A percentile compares a stretch with the other conserved stretches of the same genome.
Evolutionary conservation across 345 rosid species (phyloP).

Genomic region (Brassica napus): DNA sequence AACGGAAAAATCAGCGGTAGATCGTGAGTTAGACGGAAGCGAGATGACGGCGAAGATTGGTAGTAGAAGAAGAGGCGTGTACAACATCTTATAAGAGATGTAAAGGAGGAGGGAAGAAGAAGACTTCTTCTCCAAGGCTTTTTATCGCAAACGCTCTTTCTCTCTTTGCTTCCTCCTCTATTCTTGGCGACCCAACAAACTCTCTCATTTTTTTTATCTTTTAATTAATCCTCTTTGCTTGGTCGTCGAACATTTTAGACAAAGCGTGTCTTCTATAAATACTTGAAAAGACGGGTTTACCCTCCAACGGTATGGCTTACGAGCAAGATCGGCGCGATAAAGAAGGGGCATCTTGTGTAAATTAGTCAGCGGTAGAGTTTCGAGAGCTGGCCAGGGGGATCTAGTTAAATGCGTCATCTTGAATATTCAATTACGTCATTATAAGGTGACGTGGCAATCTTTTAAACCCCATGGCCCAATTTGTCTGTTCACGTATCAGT

Average conservation of each 20-base stretch:
- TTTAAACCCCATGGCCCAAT: constrained; percentile 27
- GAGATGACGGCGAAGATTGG: constrained; percentile 22
- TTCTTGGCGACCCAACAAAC: constrained; percentile 35
- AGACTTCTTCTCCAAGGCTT: constrained; percentile 48
- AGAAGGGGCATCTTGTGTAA: constrained; percentile 19
- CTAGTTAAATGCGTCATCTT: constrained; percentile 26
- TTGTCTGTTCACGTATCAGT: constrained; percentile 34
- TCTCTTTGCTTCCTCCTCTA: constrained; percentile 30
- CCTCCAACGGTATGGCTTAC: background rate
- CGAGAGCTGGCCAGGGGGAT: constrained; percentile 8
- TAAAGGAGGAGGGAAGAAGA: constrained; percentile 13
- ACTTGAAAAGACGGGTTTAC: background rate
- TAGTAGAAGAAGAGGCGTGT: background rate
- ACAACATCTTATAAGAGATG: constrained; percentile 6
- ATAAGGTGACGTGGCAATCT: constrained; percentile 25
- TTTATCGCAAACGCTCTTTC: constrained; percentile 36
- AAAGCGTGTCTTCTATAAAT: background rate
- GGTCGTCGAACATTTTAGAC: constrained; percentile 15
- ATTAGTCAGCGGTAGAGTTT: constrained; percentile 20
- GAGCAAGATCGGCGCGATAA: constrained; percentile 21
- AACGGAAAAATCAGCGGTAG: constrained; percentile 9
- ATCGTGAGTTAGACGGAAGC: constrained; percentile 26
- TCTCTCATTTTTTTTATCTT: background rate
- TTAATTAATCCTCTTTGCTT: background rate
- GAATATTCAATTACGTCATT: constrained; percentile 38